A percentile compares a stretch with the other conserved stretches of the same genome.
phyloP scores from a whole-genome alignment of 164 flowering plant species.

The Nymphaea colorata region DNA sequence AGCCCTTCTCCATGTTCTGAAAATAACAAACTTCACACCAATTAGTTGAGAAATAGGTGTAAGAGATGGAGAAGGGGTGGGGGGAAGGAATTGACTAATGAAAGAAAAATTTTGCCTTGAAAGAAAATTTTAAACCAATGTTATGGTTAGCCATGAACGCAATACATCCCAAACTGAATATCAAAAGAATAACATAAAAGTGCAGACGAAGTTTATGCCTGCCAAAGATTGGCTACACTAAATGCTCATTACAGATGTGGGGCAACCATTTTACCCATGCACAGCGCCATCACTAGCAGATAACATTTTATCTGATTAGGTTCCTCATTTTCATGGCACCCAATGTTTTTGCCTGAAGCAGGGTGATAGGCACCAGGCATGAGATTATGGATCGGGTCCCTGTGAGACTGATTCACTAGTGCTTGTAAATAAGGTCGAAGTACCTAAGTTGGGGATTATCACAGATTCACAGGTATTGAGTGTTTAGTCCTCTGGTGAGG shows the following conservation, averaged over 20 bases:
- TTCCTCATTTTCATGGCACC: no score
- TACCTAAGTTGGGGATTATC: no score
- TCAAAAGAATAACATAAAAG: neutral
- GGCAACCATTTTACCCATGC: no score
- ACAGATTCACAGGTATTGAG: no score
- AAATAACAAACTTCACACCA: neutral
- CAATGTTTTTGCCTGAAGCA: no score
- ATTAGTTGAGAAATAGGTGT: neutral
- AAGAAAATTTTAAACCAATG: neutral
- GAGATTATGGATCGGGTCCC: no score
- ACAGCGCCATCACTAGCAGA: no score
- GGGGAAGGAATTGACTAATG: neutral
- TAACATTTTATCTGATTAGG: no score
- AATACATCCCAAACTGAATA: neutral
- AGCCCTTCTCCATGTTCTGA: slow-evolving; percentile 97
- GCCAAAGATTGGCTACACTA: neutral
- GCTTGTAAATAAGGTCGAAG: no score
- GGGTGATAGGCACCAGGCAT: no score
- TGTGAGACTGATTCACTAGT: no score
- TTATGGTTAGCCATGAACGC: neutral
- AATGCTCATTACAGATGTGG: neutral
- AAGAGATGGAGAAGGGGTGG: neutral
- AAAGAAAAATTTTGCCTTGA: neutral
- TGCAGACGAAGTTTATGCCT: neutral
- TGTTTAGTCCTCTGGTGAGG: no score